Evolutionary conservation across 345 rosid species (phyloP), one percentile per base, ranked within the genome.

Genomic region (Arabidopsis thaliana): DNA sequence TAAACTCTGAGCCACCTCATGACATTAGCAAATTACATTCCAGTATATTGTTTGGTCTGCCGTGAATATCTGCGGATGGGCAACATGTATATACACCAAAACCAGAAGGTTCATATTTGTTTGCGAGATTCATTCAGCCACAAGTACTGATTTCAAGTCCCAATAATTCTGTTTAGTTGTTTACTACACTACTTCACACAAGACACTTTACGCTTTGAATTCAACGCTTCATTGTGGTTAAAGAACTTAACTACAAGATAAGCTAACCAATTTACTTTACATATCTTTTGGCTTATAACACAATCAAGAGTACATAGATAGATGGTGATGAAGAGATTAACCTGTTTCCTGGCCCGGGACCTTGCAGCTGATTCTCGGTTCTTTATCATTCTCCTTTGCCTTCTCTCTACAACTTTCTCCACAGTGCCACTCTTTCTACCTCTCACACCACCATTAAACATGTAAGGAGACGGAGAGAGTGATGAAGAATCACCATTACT

Each of bases 271-370:
- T 22, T 51, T 52, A 12, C 7, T 33, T 45, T 40, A 56, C 34
- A 72, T 48, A 40, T 5, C 36, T 50, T 11, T 58, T 32, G 36
- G 28, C 7, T 0, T 34, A 14, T 23, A 74, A 66, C 32, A 45
- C 33, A 36, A 25, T 33, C 49, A 36, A 65, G 45, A 44, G 24
- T 28, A n/a, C 7, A 33, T 33, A n/a, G 9, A 50, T 46, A 37
- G 4, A 69, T 24, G 8, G 46, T 42, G 10, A 41, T 14, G 49
- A 4, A 58, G 56, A 51, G 23, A 60, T 51, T 1, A 40, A 92
- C 99, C 98, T 95, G 99, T 79, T 95, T 95, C 22, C 99, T 90
- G 48, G 99, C 99, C n/a, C 98, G 85, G 12, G 99, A 95, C 52
- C 97, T 86, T 28, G 99, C 98, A 76, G 99, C 99, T 12, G 99